Base-by-base conservation (phyloP, 106 monocot genomes). In the Vanilla planifolia region DNA sequence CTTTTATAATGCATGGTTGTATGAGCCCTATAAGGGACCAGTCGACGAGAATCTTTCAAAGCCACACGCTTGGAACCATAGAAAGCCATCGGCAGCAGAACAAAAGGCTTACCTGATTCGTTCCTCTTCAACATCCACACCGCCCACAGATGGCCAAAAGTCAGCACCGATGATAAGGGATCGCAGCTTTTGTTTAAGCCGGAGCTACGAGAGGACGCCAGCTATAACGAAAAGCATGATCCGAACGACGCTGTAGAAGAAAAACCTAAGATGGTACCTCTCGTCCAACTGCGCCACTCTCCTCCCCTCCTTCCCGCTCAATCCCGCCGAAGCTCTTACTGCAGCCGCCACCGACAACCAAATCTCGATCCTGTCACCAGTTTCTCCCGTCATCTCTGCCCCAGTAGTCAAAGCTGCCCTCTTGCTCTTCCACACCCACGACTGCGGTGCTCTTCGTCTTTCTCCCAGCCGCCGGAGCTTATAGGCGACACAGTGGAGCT, bases 401-500 rank as follows among this genome's bases (percentile, higher is more conserved):
- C 20, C 15, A 16, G 8, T 13, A 40, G 16, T 13, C 71, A 17
- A 15, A 67, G 19, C 20, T 43, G 15, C 34, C 65, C 41, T 43
- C 46, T 57, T 27, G 50, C 27, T 39, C 67, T 8, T 8, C 62
- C 24, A 26, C 67, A 10, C 8, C 62, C 24, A 26, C 65, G 8
- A 30, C 55, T 11, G 40, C 40, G 3, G 51, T 47, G 44, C 34
- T 68, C 43, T 8, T 61, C 75, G 57, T 64, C 66, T 32, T 47
- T 61, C 29, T 35, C 60, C 1, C 37, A 48, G 8, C 34, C 62
- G 0, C 14, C 65, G 15, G 25, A 42, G 19, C 6, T 65, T 4
- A n/a, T 43, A 1, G 35, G 35, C 23, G 71, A 79, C 9, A 34
- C 63, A 13, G 74, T 80, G 6, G 85, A 89, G 68, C 85, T 89